phyloP scores from a whole-genome alignment of 768 basidiomycete genomes.

The Termitomyces sp. region DNA sequence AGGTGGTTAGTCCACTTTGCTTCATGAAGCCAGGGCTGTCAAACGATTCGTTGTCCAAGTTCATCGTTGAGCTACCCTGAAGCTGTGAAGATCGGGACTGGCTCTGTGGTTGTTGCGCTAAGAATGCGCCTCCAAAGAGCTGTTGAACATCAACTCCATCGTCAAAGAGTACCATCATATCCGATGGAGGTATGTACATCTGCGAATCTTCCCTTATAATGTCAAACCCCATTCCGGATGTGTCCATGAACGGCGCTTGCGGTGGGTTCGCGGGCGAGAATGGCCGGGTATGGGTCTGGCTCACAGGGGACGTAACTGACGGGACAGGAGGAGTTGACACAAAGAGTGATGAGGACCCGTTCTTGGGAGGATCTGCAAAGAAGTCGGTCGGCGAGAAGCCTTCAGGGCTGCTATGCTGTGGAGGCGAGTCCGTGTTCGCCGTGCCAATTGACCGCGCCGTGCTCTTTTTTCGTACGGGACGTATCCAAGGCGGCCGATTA shows the following conservation, averaged over 20 bases:
- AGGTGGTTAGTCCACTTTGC: constrained; percentile 29
- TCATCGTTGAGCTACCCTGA: constrained; percentile 8
- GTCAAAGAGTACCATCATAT: constrained; percentile 59
- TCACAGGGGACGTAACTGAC: not conserved
- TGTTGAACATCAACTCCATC: constrained; percentile 40
- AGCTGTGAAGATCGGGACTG: constrained; percentile 2
- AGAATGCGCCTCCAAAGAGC: constrained; percentile 24
- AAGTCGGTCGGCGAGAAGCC: constrained; percentile 62
- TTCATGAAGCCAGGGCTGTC: constrained; percentile 29
- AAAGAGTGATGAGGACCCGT: constrained; percentile 15
- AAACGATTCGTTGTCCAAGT: constrained; percentile 14
- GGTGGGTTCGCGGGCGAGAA: constrained; percentile 12
- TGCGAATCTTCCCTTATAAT: constrained; percentile 41
- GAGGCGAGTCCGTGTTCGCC: constrained; percentile 36
- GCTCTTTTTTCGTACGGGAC: constrained; percentile 80
- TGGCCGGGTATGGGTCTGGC: constrained; percentile 10
- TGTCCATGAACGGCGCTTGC: constrained; percentile 30
- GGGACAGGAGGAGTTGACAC: constrained; percentile 15
- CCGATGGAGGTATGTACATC: constrained; percentile 52
- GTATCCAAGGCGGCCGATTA: constrained; percentile 79
- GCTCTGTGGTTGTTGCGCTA: constrained; percentile 12
- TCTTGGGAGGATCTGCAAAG: constrained; percentile 45
- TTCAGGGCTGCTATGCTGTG: constrained; percentile 57
- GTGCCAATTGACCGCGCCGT: constrained; percentile 33
- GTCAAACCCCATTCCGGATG: constrained; percentile 34